Percentiles rank a stretch among this genome's conserved stretches.
Conservation (phyloP, 768 basidiomycete genomes). For the Tricholoma matsutake region DNA sequence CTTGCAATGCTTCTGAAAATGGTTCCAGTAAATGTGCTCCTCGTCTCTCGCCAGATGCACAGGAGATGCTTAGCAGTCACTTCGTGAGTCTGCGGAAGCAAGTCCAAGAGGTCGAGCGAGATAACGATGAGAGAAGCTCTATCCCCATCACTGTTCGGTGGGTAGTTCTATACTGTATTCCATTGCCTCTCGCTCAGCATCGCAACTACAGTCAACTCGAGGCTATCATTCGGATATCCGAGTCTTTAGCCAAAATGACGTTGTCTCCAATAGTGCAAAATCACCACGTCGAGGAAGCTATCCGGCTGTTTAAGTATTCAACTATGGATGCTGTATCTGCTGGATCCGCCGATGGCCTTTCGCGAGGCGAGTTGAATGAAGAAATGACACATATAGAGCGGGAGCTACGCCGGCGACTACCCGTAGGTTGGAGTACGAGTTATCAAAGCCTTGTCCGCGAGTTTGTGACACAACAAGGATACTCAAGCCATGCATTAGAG, state of each 20-base stretch:
- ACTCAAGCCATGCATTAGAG: constrained; percentile 87
- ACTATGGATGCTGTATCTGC: constrained; percentile 99
- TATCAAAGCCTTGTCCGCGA: constrained; percentile 91
- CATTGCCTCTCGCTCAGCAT: constrained; percentile 1
- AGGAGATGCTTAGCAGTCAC: constrained; percentile 95
- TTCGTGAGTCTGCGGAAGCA: constrained; percentile 92
- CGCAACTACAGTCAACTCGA: constrained; percentile 71
- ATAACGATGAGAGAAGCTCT: constrained; percentile 96
- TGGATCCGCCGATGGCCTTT: constrained; percentile 89
- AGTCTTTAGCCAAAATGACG: constrained; percentile 93
- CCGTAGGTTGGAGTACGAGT: constrained; percentile 95
- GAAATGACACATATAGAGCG: constrained; percentile 90
- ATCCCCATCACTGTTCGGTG: constrained; percentile 98
- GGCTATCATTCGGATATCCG: constrained; percentile 98
- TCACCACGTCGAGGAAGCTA: constrained; percentile 97
- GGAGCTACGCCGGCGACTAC: constrained; percentile 77
- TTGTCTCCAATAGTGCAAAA: constrained; percentile 82
- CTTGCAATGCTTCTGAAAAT: not conserved
- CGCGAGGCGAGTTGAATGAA: constrained; percentile 87
- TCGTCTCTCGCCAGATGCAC: constrained; percentile 86
- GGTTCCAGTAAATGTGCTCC: constrained; percentile 87
- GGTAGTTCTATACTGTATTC: constrained; percentile 21
- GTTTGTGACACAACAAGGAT: constrained; percentile 92
- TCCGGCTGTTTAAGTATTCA: constrained; percentile 96
- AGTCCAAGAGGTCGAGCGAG: constrained; percentile 92